Evolutionary conservation across 2,329 filamentous ascomycete species (phyloP).

Genomic region (Microcyclosporella mali): DNA sequence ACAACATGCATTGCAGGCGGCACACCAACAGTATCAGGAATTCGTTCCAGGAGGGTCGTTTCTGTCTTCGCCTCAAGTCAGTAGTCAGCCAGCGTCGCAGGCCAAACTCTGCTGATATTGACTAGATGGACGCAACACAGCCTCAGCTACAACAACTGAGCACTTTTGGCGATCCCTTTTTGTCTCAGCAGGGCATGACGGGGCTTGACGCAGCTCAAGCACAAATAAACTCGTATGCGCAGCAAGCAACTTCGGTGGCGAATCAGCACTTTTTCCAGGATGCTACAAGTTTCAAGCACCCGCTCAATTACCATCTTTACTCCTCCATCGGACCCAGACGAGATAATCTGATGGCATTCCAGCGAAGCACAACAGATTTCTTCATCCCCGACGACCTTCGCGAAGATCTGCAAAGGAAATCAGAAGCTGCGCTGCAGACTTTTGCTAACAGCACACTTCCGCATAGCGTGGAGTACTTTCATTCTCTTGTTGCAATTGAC

Average conservation of each 20-base stretch:
- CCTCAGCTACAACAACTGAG: slow-evolving; percentile 29
- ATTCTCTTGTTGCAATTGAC: slow-evolving; percentile 86
- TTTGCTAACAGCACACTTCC: slow-evolving; percentile 69
- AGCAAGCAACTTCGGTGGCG: slow-evolving; percentile 58
- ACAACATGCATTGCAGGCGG: slow-evolving; percentile 33
- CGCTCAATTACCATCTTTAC: slow-evolving; percentile 86
- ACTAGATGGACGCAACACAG: background rate
- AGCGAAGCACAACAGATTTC: slow-evolving; percentile 81
- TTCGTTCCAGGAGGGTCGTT: slow-evolving; percentile 51
- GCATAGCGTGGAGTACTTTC: slow-evolving; percentile 73
- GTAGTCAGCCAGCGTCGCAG: background rate
- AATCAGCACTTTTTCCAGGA: slow-evolving; percentile 61
- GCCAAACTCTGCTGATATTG: background rate
- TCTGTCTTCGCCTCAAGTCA: slow-evolving; percentile 44
- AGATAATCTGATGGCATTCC: slow-evolving; percentile 75
- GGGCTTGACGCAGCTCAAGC: slow-evolving; percentile 33
- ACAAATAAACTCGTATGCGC: slow-evolving; percentile 63
- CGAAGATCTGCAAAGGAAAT: slow-evolving; percentile 83
- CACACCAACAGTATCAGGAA: slow-evolving; percentile 43
- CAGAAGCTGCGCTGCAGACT: slow-evolving; percentile 76
- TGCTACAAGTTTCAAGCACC: slow-evolving; percentile 51
- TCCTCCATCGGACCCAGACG: slow-evolving; percentile 77
- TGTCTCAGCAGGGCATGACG: slow-evolving; percentile 25
- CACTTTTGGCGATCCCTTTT: slow-evolving; percentile 40
- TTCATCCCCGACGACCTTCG: slow-evolving; percentile 83